phyloP scores from a whole-genome alignment of 768 basidiomycete genomes.

The Suillus fuscotomentosus region DNA sequence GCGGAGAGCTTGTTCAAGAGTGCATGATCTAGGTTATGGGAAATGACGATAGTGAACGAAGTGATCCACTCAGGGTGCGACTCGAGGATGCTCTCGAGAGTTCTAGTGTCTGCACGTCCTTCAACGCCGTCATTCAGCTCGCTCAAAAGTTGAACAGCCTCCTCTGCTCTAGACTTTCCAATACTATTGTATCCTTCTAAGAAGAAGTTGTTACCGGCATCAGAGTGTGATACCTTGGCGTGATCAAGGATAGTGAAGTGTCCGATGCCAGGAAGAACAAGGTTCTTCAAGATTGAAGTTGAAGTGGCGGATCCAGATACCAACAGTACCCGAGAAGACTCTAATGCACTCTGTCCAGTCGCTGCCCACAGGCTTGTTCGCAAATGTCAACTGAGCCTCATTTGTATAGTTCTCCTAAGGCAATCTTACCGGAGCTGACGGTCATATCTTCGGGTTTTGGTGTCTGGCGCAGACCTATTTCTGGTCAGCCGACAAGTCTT shows the following conservation, averaged over 20 bases:
- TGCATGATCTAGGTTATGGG: conserved; percentile 69
- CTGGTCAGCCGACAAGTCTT: conserved; percentile 7
- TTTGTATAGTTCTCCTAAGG: conserved; percentile 5
- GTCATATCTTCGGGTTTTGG: conserved; percentile 89
- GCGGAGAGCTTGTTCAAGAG: conserved; percentile 58
- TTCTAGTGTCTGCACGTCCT: conserved; percentile 58
- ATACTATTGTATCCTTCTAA: conserved; percentile 73
- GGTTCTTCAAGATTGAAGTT: conserved; percentile 91
- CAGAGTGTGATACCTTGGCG: conserved; percentile 56
- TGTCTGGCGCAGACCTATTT: conserved; percentile 67
- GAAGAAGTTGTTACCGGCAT: conserved; percentile 97
- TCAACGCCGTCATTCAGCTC: conserved; percentile 91
- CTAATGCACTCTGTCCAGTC: conserved; percentile 86
- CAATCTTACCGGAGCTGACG: conserved; percentile 80
- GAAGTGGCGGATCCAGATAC: conserved; percentile 80
- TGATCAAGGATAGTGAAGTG: conserved; percentile 90
- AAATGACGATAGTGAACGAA: conserved; percentile 78
- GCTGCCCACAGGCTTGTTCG: conserved; percentile 85
- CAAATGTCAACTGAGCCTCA: not conserved
- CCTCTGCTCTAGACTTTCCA: conserved; percentile 75
- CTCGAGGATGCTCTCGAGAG: conserved; percentile 58
- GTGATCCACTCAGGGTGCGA: conserved; percentile 50
- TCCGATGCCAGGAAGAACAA: conserved; percentile 95
- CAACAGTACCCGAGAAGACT: conserved; percentile 79
- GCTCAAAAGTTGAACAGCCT: conserved; percentile 70